Conservation (phyloP, 306 rosid genomes). For the Dryas alaskensis region DNA sequence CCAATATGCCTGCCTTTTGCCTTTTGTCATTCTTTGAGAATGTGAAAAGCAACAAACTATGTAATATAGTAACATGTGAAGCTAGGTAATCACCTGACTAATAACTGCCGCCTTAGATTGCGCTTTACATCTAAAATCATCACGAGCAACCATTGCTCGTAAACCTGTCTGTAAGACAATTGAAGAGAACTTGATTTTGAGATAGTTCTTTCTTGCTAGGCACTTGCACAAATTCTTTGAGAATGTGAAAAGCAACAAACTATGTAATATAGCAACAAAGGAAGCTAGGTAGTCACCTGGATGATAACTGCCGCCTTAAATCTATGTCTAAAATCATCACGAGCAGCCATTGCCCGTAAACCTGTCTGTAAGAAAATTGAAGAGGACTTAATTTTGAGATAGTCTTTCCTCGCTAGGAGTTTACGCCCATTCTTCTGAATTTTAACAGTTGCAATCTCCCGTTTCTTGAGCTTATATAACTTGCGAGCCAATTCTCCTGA, state of each 20-base stretch:
- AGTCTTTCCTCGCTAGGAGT: constrained; percentile 52
- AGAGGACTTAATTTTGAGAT: constrained; percentile 33
- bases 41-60: constrained; percentile 17
- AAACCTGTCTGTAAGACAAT: constrained; percentile 60
- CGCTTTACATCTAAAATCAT: constrained; percentile 42
- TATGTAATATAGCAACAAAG: constrained; percentile 1
- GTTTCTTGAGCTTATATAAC: constrained; percentile 42
- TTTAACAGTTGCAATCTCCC: constrained; percentile 51
- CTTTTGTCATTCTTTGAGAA: constrained; percentile 27
- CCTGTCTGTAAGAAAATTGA: constrained; percentile 58
- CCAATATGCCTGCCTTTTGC: constrained; percentile 46
- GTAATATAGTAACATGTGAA: constrained; percentile 18
- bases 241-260: constrained; percentile 22
- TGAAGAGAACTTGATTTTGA: constrained; percentile 31
- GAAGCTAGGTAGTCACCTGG: constrained; percentile 58
- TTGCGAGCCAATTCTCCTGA: constrained; percentile 71
- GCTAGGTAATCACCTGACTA: constrained; percentile 54
- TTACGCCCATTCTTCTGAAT: constrained; percentile 59
- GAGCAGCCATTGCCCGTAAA: constrained; percentile 52
- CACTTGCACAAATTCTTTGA: constrained; percentile 34
- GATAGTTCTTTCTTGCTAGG: constrained; percentile 8
- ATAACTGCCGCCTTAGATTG: constrained; percentile 36
- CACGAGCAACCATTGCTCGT: constrained; percentile 52
- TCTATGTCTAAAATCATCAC: constrained; percentile 42
- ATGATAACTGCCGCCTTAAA: constrained; percentile 41